phyloP scores from a whole-genome alignment of 768 basidiomycete genomes.

The Daedaleopsis nitida region DNA sequence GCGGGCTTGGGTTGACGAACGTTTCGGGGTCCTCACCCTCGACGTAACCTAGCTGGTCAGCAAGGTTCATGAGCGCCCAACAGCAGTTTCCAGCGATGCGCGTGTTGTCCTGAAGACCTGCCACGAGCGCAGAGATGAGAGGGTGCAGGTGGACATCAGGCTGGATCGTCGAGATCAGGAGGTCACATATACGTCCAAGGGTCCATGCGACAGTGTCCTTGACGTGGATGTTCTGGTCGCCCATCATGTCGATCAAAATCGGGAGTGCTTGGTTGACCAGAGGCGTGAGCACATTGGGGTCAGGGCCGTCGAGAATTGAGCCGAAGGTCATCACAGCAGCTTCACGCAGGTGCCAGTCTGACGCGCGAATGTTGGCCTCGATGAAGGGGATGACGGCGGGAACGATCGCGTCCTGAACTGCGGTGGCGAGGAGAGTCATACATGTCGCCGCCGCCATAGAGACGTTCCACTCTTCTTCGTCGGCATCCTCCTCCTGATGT shows the following conservation, averaged over 20 bases:
- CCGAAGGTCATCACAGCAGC: slow-evolving; percentile 99
- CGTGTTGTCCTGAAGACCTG: slow-evolving; percentile 76
- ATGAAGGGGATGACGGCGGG: slow-evolving; percentile 96
- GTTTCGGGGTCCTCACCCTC: slow-evolving; percentile 60
- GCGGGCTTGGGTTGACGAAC: slow-evolving; percentile 56
- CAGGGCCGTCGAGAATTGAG: slow-evolving; percentile 95
- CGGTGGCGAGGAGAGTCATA: slow-evolving; percentile 83
- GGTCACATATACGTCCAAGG: slow-evolving; percentile 90
- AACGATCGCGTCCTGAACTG: slow-evolving; percentile 90
- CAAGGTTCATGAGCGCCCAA: slow-evolving; percentile 95
- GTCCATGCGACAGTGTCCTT: slow-evolving; percentile 99
- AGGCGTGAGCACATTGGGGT: slow-evolving; percentile 82
- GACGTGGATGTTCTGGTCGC: slow-evolving; percentile 79
- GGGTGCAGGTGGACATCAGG: slow-evolving; percentile 86
- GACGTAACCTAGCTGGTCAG: slow-evolving; percentile 80
- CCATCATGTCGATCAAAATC: slow-evolving; percentile 95
- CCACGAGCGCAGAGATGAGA: slow-evolving; percentile 80
- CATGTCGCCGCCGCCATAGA: slow-evolving; percentile 97
- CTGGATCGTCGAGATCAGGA: slow-evolving; percentile 83
- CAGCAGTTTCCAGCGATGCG: slow-evolving; percentile 93
- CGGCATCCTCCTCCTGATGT: slow-evolving; percentile 94
- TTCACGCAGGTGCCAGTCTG: slow-evolving; percentile 95
- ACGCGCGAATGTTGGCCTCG: slow-evolving; percentile 89
- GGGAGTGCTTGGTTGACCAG: slow-evolving; percentile 94
- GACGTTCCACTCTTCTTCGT: slow-evolving; percentile 98